Percentiles rank a stretch among this genome's conserved stretches.
These are phyloP conservation scores for Opeltia flavorubescens DNA, from an alignment of 495 filamentous ascomycete genomes.

Conservation along the genomic window DNA sequence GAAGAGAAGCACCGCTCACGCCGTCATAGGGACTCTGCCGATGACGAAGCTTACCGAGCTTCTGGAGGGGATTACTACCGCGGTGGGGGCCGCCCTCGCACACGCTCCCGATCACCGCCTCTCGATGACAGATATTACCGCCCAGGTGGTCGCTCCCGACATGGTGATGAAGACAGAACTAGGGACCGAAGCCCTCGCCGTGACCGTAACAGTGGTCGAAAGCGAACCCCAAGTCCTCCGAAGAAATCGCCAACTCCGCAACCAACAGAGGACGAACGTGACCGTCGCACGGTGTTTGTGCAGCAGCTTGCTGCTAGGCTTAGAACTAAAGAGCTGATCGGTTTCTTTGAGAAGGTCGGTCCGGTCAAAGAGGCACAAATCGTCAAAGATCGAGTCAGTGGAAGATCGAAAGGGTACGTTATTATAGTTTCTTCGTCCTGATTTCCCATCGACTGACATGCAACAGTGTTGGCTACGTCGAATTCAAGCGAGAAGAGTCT, in stretches of 20 bases:
- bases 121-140: slow-evolving; percentile 66
- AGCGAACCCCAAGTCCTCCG: slow-evolving; percentile 33
- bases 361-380: slow-evolving; percentile 97
- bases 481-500: slow-evolving; percentile 94
- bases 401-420: slow-evolving; percentile 90
- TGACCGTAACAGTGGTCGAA: slow-evolving; percentile 39
- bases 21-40: slow-evolving; percentile 58
- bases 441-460: slow-evolving; percentile 29
- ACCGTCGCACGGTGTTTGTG: slow-evolving; percentile 93
- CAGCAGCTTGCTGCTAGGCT: slow-evolving; percentile 92
- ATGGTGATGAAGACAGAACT: slow-evolving; percentile 34
- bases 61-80: slow-evolving; percentile 64
- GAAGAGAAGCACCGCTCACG: slow-evolving; percentile 66
- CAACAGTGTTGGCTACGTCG: slow-evolving; percentile 90
- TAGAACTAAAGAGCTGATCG: slow-evolving; percentile 80
- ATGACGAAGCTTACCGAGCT: slow-evolving; percentile 46
- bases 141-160: slow-evolving; percentile 40
- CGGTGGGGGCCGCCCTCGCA: slow-evolving; percentile 52
- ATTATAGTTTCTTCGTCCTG: too few relatives aligned
- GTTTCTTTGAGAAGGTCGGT: slow-evolving; percentile 93
- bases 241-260: slow-evolving; percentile 43
- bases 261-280: slow-evolving; percentile 88
- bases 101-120: slow-evolving; percentile 63
- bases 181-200: slow-evolving; percentile 36
- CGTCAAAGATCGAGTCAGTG: slow-evolving; percentile 95